Percentiles rank a stretch among this genome's conserved stretches.
phyloP scores from a whole-genome alignment of 2,329 filamentous ascomycete genomes.

The Didymella lethalis region DNA sequence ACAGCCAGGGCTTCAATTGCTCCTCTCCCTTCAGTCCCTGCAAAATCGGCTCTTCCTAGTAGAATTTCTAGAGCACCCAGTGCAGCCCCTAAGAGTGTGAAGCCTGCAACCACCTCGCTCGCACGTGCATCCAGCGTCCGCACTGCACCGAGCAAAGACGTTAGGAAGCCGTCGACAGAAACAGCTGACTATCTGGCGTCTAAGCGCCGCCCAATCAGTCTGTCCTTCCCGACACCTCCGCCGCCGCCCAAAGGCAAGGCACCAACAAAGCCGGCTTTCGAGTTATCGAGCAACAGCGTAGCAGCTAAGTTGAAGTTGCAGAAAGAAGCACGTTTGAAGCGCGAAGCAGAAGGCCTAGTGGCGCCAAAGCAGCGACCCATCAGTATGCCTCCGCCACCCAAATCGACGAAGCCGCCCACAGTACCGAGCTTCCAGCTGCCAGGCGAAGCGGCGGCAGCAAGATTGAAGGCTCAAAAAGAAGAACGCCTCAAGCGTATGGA shows the following conservation, averaged over 20 bases:
- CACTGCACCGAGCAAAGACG: slow-evolving; percentile 31
- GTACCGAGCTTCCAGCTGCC: slow-evolving; percentile 61
- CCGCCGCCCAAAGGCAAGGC: slow-evolving; percentile 59
- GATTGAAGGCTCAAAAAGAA: slow-evolving; percentile 45
- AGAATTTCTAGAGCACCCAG: slow-evolving; percentile 41
- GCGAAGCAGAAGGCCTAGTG: slow-evolving; percentile 50
- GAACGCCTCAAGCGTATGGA: slow-evolving; percentile 38
- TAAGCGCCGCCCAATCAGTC: slow-evolving; percentile 57
- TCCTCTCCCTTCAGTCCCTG: neutral
- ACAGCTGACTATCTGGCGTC: slow-evolving; percentile 51
- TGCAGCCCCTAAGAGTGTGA: slow-evolving; percentile 39
- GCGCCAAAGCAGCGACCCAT: slow-evolving; percentile 51
- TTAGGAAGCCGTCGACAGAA: slow-evolving; percentile 35
- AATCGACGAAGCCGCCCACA: slow-evolving; percentile 61
- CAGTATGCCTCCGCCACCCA: slow-evolving; percentile 57
- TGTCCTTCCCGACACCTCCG: slow-evolving; percentile 58
- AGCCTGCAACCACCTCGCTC: slow-evolving; percentile 36
- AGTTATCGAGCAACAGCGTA: slow-evolving; percentile 62
- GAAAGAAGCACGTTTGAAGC: slow-evolving; percentile 57
- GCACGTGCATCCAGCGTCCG: slow-evolving; percentile 42
- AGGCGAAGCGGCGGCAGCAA: slow-evolving; percentile 59
- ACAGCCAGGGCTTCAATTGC: neutral
- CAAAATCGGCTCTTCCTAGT: slow-evolving; percentile 19
- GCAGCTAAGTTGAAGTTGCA: slow-evolving; percentile 62
- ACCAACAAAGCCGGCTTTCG: slow-evolving; percentile 60